Evolutionary conservation across 2,329 filamentous ascomycete genomes (phyloP), one percentile per base, ranked within the genome.

Genomic region (Sclerotiophoma versabilis): DNA sequence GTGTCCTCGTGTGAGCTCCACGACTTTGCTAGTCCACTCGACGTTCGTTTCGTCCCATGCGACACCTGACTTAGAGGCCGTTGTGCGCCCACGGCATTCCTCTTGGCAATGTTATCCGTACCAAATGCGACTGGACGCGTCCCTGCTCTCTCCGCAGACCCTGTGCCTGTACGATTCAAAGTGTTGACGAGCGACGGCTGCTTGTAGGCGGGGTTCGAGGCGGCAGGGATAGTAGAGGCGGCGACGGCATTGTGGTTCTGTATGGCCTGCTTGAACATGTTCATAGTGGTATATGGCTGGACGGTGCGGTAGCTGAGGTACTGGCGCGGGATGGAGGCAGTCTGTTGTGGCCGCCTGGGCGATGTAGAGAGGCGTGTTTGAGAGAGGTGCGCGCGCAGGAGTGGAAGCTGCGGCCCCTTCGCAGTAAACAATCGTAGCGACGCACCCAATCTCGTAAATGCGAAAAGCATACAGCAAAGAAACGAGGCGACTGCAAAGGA

Each of bases 11-110:
- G 69, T 5, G 65, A 68, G 29, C 63, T 62, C 57, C 79, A 60
- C 23, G 71, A 72, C 65, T 82, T 82, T 14, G 75, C 76, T 22
- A 81, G 62, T 14, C 80, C 80, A 62, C 73, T 80, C 17, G 77
- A 74, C 6, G 74, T 79, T 41, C 80, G 68, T 69, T 82, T 82
- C 33, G 77, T 66, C 0, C 77, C 77, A 37, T 71, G 61, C 20
- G 54, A 49, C 23, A 64, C 27, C 12, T 56, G 50, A 7, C 50
- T 55, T n/a, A 56, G 45, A 26, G 59, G 22, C 12, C 46, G 59
- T n/a, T 50, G 51, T 15, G 51, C 48, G 5, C 57, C 50, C 6
- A 47, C 49, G 9, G 49, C 42, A 34, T 64, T 69, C 32, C 65
- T 70, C 48, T 69, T 74, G 11, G 72, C 59, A 1, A 69, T 68